Percentiles rank a stretch among this genome's conserved stretches.
phyloP scores from a whole-genome alignment of 805 yeast species.

The Huiozyma sinensis region DNA sequence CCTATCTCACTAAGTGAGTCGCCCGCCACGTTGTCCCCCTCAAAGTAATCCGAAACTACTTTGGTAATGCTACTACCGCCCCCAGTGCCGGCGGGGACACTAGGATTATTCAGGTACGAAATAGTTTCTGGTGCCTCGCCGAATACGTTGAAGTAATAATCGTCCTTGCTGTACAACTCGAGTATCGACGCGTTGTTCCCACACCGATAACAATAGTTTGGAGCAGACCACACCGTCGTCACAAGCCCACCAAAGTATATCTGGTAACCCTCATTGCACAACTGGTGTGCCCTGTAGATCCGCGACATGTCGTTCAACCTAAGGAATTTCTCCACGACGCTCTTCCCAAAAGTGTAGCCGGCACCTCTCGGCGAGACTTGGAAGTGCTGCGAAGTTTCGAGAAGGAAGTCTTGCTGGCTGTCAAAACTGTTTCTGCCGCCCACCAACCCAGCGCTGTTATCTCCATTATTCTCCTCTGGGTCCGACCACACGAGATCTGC shows the following conservation, averaged over 20 bases:
- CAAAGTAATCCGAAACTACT: conserved; percentile 8
- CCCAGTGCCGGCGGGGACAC: neutral
- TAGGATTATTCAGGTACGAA: neutral
- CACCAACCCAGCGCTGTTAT: conserved; percentile 6
- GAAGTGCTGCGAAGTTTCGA: conserved; percentile 42
- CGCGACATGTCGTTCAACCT: conserved; percentile 67
- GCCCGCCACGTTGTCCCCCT: conserved; percentile 2
- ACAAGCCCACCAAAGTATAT: conserved; percentile 83
- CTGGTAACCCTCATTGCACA: conserved; percentile 94
- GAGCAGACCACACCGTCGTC: conserved; percentile 97
- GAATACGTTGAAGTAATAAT: conserved; percentile 75
- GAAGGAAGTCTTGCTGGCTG: conserved; percentile 9
- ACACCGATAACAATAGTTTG: conserved; percentile 93
- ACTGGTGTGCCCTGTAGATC: conserved; percentile 87
- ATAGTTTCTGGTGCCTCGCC: conserved; percentile 95
- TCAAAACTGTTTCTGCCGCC: neutral
- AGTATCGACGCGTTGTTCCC: conserved; percentile 97
- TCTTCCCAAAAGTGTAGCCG: conserved; percentile 90
- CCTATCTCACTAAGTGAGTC: neutral
- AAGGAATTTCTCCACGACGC: conserved; percentile 80
- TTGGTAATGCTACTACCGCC: conserved; percentile 4
- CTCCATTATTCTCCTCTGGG: conserved; percentile 66
- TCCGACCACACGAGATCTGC: conserved; percentile 98
- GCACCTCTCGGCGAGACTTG: conserved; percentile 93
- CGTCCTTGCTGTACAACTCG: conserved; percentile 65